Conservation (phyloP, 495 filamentous ascomycete species). For the Daldinia grandis region DNA sequence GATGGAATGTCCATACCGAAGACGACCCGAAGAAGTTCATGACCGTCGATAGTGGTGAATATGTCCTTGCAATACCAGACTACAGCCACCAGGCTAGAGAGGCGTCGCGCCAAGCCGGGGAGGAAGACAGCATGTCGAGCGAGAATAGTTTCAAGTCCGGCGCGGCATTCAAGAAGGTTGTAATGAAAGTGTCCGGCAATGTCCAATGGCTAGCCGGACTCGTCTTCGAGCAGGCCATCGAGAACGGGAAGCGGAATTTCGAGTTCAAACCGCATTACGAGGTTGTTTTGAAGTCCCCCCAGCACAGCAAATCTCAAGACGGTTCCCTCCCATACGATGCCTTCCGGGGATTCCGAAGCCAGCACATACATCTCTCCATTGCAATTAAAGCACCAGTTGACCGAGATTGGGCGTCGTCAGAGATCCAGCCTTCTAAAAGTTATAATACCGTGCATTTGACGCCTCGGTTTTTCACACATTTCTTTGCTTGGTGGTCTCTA, state of each 20-base stretch:
- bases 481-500: constrained; percentile 97
- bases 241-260: constrained; percentile 73
- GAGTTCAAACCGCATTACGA: constrained; percentile 93
- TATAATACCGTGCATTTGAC: constrained; percentile 95
- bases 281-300: constrained; percentile 82
- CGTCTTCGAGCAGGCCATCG: constrained; percentile 85
- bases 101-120: constrained; percentile 63
- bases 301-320: constrained; percentile 66
- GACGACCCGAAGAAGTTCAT: constrained; percentile 92
- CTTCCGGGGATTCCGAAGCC: constrained; percentile 90
- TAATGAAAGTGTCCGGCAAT: constrained; percentile 97
- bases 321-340: constrained; percentile 79
- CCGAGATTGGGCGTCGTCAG: constrained; percentile 79
- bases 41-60: constrained; percentile 93
- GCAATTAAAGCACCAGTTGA: constrained; percentile 84
- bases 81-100: constrained; percentile 87
- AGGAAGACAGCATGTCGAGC: constrained; percentile 69
- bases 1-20: constrained; percentile 80
- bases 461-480: constrained; percentile 96
- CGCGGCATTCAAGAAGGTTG: constrained; percentile 91
- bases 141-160: constrained; percentile 73
- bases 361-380: constrained; percentile 94
- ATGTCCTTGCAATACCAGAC: constrained; percentile 91
- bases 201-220: constrained; percentile 90
- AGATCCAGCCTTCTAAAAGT: constrained; percentile 76